Percentiles rank a stretch among this genome's conserved stretches.
Evolutionary conservation across 2,329 filamentous ascomycete species (phyloP).

Genomic region (Trichoderma polysporum): DNA sequence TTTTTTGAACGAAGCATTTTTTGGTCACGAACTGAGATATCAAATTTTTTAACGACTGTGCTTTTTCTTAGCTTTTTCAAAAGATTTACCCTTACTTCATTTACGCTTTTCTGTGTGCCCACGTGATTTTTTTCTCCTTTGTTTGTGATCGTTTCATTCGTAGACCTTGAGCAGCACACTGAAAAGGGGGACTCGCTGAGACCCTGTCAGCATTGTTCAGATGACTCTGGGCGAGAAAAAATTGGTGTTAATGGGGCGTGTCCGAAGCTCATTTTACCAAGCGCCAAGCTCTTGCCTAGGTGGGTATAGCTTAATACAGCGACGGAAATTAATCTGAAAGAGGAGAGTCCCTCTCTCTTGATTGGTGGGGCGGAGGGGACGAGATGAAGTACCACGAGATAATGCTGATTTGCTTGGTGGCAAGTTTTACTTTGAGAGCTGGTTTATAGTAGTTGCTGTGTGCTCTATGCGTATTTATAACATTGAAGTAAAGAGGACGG

Average conservation of each 20-base stretch:
- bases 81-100: neutral
- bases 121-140: neutral
- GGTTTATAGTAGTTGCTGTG: neutral
- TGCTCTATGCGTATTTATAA: neutral
- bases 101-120: neutral
- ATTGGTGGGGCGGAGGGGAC: neutral
- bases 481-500: no score
- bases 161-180: no score
- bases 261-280: conserved; percentile 1
- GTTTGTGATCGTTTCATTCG: neutral
- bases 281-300: neutral
- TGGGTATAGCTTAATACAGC: neutral
- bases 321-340: conserved; percentile 5
- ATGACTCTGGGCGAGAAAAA: neutral
- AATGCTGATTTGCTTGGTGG: neutral
- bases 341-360: neutral
- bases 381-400: neutral
- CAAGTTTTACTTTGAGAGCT: neutral
- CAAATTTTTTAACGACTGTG: conserved; percentile 17
- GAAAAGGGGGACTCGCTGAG: neutral
- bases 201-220: neutral
- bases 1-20: conserved; percentile 23
- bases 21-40: conserved; percentile 22
- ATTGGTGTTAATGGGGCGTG: neutral
- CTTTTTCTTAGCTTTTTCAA: conserved; percentile 14